A percentile compares a stretch with the other conserved stretches of the same genome.
These are phyloP conservation scores for Penicillium lividum DNA, from an alignment of 495 filamentous ascomycete species.

Conservation along the genomic window DNA sequence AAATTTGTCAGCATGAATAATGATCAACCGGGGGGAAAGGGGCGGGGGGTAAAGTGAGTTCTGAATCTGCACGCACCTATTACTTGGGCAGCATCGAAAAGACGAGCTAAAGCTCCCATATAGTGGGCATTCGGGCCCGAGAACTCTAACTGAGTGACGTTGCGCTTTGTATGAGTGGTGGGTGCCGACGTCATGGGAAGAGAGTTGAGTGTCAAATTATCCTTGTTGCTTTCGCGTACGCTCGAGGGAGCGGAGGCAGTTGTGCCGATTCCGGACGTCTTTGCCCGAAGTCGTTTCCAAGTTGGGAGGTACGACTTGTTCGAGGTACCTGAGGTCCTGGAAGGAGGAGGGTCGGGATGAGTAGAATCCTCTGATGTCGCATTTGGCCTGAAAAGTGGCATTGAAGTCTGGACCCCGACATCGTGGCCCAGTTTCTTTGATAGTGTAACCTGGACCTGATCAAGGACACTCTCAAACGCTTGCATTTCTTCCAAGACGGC, in stretches of 20 bases:
- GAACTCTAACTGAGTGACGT: constrained; percentile 67
- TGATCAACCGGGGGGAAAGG: not conserved
- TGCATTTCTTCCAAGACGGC: constrained; percentile 96
- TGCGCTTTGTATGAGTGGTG: constrained; percentile 64
- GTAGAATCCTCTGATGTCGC: constrained; percentile 43
- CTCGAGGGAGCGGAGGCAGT: constrained; percentile 29
- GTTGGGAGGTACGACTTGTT: constrained; percentile 69
- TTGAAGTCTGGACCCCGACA: constrained; percentile 75
- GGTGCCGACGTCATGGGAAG: constrained; percentile 77
- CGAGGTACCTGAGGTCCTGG: constrained; percentile 56
- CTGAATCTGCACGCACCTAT: constrained; percentile 66
- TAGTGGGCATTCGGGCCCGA: constrained; percentile 85
- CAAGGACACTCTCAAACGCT: constrained; percentile 80
- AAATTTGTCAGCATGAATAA: constrained; percentile 22
- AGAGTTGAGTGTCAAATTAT: constrained; percentile 64
- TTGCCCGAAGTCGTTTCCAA: constrained; percentile 86
- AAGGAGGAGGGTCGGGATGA: constrained; percentile 39
- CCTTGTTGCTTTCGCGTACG: constrained; percentile 55
- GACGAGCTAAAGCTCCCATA: constrained; percentile 83
- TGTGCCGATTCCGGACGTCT: constrained; percentile 67
- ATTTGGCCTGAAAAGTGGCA: constrained; percentile 68
- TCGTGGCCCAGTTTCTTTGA: constrained; percentile 86
- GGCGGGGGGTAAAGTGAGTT: not conserved
- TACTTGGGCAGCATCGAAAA: constrained; percentile 93
- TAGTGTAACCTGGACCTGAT: constrained; percentile 75